phyloP scores from a whole-genome alignment of 805 yeast genomes.

The Saccharomycopsis microspora region DNA sequence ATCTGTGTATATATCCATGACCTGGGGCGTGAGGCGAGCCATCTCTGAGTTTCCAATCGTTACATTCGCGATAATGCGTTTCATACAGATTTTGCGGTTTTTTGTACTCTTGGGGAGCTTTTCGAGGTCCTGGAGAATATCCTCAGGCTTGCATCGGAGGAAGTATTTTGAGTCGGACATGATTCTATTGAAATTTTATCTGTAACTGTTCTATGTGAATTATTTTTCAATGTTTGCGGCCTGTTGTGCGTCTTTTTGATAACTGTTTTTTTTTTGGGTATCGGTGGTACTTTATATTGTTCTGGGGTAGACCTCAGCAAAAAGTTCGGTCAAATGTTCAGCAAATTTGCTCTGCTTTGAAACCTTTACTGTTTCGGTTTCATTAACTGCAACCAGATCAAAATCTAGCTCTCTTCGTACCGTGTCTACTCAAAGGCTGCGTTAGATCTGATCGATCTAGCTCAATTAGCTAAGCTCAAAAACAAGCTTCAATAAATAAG shows the following conservation, averaged over 20 bases:
- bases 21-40: slow-evolving; percentile 53
- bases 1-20: slow-evolving; percentile 39
- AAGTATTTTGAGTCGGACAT: slow-evolving; percentile 18
- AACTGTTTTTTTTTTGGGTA: not conserved
- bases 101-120: slow-evolving; percentile 15
- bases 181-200: not conserved
- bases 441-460: too few species aligned
- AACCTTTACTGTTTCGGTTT: too few species aligned
- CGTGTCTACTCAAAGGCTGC: too few species aligned
- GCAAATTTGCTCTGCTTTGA: too few species aligned
- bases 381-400: too few species aligned
- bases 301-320: not conserved
- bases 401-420: too few species aligned
- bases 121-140: slow-evolving; percentile 21
- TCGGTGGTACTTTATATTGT: not conserved
- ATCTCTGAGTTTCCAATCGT: slow-evolving; percentile 76
- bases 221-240: too few species aligned
- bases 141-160: slow-evolving; percentile 21
- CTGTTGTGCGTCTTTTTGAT: not conserved
- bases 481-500: too few species aligned
- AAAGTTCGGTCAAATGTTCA: too few species aligned
- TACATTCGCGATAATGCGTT: slow-evolving; percentile 72
- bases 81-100: slow-evolving; percentile 40
- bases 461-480: too few species aligned
- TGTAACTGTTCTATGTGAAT: too few species aligned